Percentiles rank a stretch among this genome's conserved stretches.
These are phyloP conservation scores for Ceratocystis colombiana DNA, from an alignment of 2,329 filamentous ascomycete genomes.

Conservation along the genomic window DNA sequence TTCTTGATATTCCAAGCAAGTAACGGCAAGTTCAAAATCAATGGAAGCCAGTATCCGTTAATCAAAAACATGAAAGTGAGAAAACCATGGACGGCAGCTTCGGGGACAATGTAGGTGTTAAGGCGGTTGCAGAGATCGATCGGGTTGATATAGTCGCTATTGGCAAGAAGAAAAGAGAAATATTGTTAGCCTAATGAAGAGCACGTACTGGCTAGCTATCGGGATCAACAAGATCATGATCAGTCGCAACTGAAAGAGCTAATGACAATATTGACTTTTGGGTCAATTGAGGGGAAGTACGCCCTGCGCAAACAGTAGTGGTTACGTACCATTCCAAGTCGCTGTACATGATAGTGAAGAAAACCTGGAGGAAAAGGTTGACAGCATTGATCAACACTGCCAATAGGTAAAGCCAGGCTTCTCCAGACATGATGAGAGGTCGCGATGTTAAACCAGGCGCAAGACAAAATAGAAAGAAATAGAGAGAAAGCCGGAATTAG, in stretches of 20 bases:
- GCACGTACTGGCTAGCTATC: neutral
- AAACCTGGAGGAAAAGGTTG: slow-evolving; percentile 98
- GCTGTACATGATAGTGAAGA: slow-evolving; percentile 99
- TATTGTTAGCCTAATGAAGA: neutral
- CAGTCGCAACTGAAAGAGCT: neutral
- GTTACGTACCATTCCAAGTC: slow-evolving; percentile 91
- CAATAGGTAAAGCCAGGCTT: slow-evolving; percentile 96
- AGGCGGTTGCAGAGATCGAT: slow-evolving; percentile 99
- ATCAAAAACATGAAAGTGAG: slow-evolving; percentile 92
- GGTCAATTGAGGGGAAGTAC: neutral
- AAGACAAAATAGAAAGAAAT: neutral
- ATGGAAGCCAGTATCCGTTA: slow-evolving; percentile 95
- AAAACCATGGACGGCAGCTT: slow-evolving; percentile 94
- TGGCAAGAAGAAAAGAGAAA: slow-evolving; percentile 9
- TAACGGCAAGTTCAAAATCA: slow-evolving; percentile 85
- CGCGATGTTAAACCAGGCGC: neutral
- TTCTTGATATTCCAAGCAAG: slow-evolving; percentile 95
- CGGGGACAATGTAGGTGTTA: slow-evolving; percentile 98
- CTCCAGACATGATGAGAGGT: slow-evolving; percentile 64
- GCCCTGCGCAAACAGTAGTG: neutral
- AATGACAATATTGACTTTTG: neutral
- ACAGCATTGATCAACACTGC: slow-evolving; percentile 98
- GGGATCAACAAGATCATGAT: neutral
- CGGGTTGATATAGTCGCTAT: slow-evolving; percentile 97
- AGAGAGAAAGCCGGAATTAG: slow-evolving; percentile 12